Percentiles rank a stretch among this genome's conserved stretches.
Evolutionary conservation across 352 stramenopile genomes (phyloP).

Genomic region (Pythium aphanidermatum): DNA sequence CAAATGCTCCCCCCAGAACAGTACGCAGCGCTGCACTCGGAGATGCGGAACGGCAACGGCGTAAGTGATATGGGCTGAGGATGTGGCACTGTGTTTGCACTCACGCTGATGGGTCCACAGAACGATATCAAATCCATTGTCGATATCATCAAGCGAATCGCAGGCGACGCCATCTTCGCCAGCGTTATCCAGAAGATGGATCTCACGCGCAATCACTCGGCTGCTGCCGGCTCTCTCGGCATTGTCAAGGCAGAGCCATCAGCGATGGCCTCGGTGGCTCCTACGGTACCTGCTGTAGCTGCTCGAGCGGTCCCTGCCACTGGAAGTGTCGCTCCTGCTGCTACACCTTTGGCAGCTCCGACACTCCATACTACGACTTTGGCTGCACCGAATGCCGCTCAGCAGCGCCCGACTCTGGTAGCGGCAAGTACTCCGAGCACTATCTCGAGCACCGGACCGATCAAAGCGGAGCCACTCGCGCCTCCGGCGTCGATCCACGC

Average conservation of each 20-base stretch:
- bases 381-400: not conserved
- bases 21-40: constrained; percentile 72
- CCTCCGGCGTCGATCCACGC: not conserved
- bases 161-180: constrained; percentile 73
- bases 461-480: constrained; percentile 12
- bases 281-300: not conserved
- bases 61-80: constrained; percentile 28
- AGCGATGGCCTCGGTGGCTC: not conserved
- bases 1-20: constrained; percentile 81
- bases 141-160: constrained; percentile 84
- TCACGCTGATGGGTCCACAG: constrained; percentile 12
- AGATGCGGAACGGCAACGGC: constrained; percentile 78
- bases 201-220: constrained; percentile 53
- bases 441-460: too few relatives aligned
- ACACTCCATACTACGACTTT: not conserved
- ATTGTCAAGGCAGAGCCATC: constrained; percentile 23
- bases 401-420: constrained; percentile 25
- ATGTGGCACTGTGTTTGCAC: not conserved
- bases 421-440: too few relatives aligned
- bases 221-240: constrained; percentile 22
- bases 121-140: constrained; percentile 86
- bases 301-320: not conserved
- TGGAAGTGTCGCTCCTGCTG: constrained; percentile 1
- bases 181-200: constrained; percentile 83
- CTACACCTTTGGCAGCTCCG: not conserved